phyloP scores from a whole-genome alignment of 2,329 filamentous ascomycete species.

The Diplocarpon rosae region DNA sequence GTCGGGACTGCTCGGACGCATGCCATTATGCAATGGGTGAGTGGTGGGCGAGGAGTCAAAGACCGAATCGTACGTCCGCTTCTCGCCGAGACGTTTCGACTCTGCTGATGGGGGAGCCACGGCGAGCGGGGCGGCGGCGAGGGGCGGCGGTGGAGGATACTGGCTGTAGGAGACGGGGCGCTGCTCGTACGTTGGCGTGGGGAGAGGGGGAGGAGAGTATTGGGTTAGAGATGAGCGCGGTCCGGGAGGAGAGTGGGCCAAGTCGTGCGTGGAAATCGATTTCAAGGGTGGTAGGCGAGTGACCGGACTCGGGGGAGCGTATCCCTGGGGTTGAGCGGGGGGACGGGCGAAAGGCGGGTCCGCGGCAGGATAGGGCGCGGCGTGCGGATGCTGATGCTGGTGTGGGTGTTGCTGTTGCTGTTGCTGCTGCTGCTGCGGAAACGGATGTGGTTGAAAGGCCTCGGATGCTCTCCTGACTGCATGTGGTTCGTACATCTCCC shows the following conservation, averaged over 20 bases:
- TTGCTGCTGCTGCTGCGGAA: neutral
- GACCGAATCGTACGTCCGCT: constrained; percentile 20
- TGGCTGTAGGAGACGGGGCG: constrained; percentile 14
- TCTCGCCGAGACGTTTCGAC: constrained; percentile 13
- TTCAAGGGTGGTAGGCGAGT: constrained; percentile 2
- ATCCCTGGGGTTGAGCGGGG: constrained; percentile 10
- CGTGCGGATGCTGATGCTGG: neutral
- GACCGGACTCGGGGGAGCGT: constrained; percentile 1
- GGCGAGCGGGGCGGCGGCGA: constrained; percentile 1
- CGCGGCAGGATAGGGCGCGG: neutral
- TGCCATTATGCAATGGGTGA: constrained; percentile 32
- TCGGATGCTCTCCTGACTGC: constrained; percentile 17
- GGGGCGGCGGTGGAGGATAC: constrained; percentile 11
- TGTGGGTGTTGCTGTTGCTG: too few species aligned
- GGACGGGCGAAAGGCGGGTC: constrained; percentile 13
- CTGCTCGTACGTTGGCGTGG: too few species aligned
- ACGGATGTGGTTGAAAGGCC: neutral
- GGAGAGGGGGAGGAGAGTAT: constrained; percentile 11
- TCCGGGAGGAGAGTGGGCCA: constrained; percentile 18
- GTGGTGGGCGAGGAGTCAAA: constrained; percentile 22
- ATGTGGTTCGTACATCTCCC: constrained; percentile 11
- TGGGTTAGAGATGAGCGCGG: constrained; percentile 12
- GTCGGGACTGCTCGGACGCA: constrained; percentile 29
- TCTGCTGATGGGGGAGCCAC: constrained; percentile 8
- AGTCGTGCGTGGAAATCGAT: constrained; percentile 14